Base-by-base conservation (phyloP, 192 early-diverging fungal genomes). In the Mortierella antarctica region DNA sequence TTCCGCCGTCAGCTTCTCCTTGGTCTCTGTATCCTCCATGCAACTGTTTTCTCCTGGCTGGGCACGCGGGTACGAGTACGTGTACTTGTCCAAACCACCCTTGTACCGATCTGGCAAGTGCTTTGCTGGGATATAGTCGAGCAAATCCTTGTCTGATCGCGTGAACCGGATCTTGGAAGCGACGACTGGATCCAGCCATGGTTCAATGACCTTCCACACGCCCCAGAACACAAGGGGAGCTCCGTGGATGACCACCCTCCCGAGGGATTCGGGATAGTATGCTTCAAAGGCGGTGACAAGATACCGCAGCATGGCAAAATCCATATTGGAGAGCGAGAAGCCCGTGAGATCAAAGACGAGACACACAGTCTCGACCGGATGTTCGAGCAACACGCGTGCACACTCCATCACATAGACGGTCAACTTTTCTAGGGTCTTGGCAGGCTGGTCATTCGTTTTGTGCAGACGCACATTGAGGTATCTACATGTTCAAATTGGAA, bases 231-330 rank as follows among this genome's bases (percentile, higher is more conserved):
- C 84, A 89, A 93, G 96, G 21, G 95, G 94, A 6, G 95, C 93
- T 57, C 92, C 91, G 76, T 96, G 92, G 57, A 97, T 91, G 5
- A 96, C 82, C 47, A 89, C 86, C 4, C 85, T 65, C 21, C 95
- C 96, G 8, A 97, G 85, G 10, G 89, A 90, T 65, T 97, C 96
- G 6, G 96, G 96, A 68, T 96, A 97, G 83, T 95, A 94, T 61
- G 91, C 90, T 83, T 96, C 91, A 67, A 96, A 88, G 82, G 88
- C 89, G 20, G 84, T 82, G 20, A 93, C 59, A 12, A 96, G 85
- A 57, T 93, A 93, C 81, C 88, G 88, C 68, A 93, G 86, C 57
- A 92, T 91, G 8, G 86, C 84, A 70, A 89, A 92, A 82, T 96
- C 94, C 85, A 95, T 91, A 74, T 95, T 95, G 20, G 83, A 68